These are phyloP conservation scores for Cicer cuneatum DNA, from an alignment of 306 rosid genomes.

Conservation along the genomic window DNA sequence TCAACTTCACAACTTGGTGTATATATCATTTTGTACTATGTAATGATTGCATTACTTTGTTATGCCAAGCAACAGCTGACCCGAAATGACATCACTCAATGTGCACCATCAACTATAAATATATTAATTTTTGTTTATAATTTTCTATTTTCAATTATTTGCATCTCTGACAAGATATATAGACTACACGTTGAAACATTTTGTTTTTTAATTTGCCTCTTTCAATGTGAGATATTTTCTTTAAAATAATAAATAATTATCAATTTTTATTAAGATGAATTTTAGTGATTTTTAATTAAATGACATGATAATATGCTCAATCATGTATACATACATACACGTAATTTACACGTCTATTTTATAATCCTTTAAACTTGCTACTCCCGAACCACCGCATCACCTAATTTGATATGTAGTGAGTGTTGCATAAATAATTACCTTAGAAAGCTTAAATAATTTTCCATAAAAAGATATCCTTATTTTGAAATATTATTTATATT, in stretches of 20 bases:
- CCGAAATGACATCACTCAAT: conserved; percentile 9
- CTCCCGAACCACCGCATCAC: too few relatives aligned
- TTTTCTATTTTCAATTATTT: conserved; percentile 40
- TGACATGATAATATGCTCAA: neutral
- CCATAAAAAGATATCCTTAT: too few relatives aligned
- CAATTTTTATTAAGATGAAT: too few relatives aligned
- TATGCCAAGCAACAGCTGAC: neutral
- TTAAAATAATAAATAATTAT: neutral
- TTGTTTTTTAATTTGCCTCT: conserved; percentile 6
- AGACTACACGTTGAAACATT: neutral
- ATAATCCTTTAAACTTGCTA: too few relatives aligned
- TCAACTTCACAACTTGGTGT: conserved; percentile 27
- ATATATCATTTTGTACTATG: neutral
- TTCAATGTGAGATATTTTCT: neutral
- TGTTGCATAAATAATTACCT: too few relatives aligned
- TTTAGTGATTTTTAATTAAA: neutral
- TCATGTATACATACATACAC: neutral
- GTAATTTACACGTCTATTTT: neutral
- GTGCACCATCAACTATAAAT: conserved; percentile 32
- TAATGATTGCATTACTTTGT: conserved; percentile 17
- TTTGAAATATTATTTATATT: too few relatives aligned
- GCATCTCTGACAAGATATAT: neutral
- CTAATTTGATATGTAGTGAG: too few relatives aligned
- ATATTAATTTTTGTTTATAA: neutral
- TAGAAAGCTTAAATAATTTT: too few relatives aligned